A percentile compares a stretch with the other conserved stretches of the same genome.
Conservation (phyloP, 2,329 filamentous ascomycete species). For the Colletotrichum lini region DNA sequence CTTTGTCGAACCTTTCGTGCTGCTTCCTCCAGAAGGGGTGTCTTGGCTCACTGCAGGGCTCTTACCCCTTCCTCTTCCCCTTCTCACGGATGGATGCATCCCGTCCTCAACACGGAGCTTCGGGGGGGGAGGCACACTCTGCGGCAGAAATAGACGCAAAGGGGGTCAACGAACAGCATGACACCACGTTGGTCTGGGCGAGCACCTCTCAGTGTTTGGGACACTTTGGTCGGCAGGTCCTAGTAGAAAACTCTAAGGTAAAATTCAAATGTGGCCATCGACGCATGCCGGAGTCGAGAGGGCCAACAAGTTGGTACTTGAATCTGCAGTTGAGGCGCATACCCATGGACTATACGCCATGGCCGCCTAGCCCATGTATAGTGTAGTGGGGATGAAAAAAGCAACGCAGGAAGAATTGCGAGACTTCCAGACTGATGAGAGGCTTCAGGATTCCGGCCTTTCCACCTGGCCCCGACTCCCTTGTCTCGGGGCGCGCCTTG, state of each 20-base stretch:
- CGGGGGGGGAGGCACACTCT: constrained; percentile 20
- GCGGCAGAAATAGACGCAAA: constrained; percentile 28
- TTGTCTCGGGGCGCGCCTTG: constrained; percentile 34
- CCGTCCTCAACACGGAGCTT: constrained; percentile 19
- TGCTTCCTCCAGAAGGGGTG: not conserved
- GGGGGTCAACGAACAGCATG: not conserved
- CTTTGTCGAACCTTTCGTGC: constrained; percentile 19
- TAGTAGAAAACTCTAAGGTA: constrained; percentile 8
- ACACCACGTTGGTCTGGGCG: constrained; percentile 3
- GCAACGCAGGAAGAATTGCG: constrained; percentile 31
- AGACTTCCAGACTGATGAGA: not conserved
- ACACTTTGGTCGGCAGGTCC: not conserved
- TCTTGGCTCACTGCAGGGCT: constrained; percentile 11
- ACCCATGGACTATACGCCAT: constrained; percentile 25
- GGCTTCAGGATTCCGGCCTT: constrained; percentile 23
- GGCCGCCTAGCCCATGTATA: constrained; percentile 6
- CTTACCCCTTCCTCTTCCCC: constrained; percentile 27
- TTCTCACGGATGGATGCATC: constrained; percentile 31
- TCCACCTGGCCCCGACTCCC: not conserved
- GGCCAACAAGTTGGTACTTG: not conserved
- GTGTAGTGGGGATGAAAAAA: constrained; percentile 21
- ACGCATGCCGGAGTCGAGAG: too few species aligned
- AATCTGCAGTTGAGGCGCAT: constrained; percentile 22
- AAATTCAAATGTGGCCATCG: not conserved
- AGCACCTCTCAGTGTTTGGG: constrained; percentile 2